Percentiles rank a stretch among this genome's conserved stretches.
phyloP scores from a whole-genome alignment of 2,329 filamentous ascomycete species.

The Plenodomus biglobosus region DNA sequence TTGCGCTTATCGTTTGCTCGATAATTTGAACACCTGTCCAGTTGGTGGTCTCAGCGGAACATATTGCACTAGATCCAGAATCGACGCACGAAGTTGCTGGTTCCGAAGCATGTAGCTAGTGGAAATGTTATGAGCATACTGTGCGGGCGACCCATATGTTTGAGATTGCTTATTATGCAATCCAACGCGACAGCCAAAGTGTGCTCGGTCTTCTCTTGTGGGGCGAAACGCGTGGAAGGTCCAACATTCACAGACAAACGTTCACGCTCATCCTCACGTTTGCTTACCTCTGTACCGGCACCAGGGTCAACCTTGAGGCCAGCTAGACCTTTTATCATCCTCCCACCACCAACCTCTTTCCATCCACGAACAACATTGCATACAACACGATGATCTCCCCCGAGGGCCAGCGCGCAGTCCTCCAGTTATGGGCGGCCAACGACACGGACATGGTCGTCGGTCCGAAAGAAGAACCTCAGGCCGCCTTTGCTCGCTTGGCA shows the following conservation, averaged over 20 bases:
- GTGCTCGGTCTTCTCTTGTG: neutral
- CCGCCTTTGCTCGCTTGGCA: constrained; percentile 27
- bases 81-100: too few relatives aligned
- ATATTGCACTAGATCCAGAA: too few relatives aligned
- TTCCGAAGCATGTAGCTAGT: neutral
- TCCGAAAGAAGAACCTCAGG: constrained; percentile 12
- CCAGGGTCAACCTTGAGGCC: neutral
- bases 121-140: too few relatives aligned
- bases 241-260: neutral
- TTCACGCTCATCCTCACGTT: neutral
- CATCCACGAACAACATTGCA: neutral
- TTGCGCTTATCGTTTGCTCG: neutral
- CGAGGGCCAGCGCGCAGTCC: constrained; percentile 11
- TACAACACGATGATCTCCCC: constrained; percentile 4
- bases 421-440: constrained; percentile 17
- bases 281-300: neutral
- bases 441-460: constrained; percentile 14
- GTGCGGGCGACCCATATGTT: too few relatives aligned
- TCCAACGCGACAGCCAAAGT: neutral
- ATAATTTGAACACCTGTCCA: neutral
- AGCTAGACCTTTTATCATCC: neutral
- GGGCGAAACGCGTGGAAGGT: neutral
- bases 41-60: too few relatives aligned
- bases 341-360: neutral
- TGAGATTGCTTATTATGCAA: neutral